Conservation (phyloP, 257 asterid genomes). For the Solanum gracilifrons region DNA sequence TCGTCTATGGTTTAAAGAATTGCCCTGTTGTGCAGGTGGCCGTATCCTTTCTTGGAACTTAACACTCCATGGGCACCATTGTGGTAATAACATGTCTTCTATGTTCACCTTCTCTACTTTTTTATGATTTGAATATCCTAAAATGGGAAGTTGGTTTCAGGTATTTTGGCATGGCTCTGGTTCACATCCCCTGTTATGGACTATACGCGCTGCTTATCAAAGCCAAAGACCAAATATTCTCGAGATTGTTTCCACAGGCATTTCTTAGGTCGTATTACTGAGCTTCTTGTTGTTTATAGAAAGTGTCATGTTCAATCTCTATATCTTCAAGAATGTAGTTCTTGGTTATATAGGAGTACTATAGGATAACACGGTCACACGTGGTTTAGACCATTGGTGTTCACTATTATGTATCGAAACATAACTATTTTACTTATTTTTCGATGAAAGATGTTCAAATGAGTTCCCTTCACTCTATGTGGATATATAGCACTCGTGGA, state of each 20-base stretch:
- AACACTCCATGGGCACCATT: constrained; percentile 69
- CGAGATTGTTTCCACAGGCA: constrained; percentile 36
- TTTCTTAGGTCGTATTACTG: constrained; percentile 41
- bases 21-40: constrained; percentile 59
- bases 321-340: neutral
- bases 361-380: neutral
- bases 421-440: neutral
- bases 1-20: neutral
- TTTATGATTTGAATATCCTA: neutral
- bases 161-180: constrained; percentile 60
- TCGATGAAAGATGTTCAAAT: neutral
- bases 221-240: constrained; percentile 36
- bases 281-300: neutral
- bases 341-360: neutral
- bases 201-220: constrained; percentile 41
- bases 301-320: neutral
- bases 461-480: neutral
- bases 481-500: neutral
- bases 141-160: constrained; percentile 18
- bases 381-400: neutral
- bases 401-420: neutral
- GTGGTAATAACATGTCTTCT: constrained; percentile 30
- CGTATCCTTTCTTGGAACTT: constrained; percentile 90
- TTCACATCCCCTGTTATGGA: constrained; percentile 74
- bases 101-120: neutral